Base-by-base conservation (phyloP, 2,329 filamentous ascomycete genomes). In the Nemania serpens region DNA sequence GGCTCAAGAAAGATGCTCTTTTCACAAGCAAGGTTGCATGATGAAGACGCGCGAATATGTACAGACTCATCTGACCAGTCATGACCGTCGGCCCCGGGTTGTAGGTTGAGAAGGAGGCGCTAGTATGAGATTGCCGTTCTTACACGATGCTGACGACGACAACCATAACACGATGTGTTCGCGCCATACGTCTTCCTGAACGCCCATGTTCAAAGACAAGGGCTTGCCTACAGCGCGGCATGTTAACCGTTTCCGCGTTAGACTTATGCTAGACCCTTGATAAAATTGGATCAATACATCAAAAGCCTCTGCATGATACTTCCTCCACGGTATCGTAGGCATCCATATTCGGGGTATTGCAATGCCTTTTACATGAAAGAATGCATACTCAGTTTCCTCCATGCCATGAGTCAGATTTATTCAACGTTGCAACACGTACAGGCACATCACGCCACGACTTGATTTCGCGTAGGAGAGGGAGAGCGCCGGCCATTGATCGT, bases 261-360 rank as follows among this genome's bases (percentile, higher is more conserved):
- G 58, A 39, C 55, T 57, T 52, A 56, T 61, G 52, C 49, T 36
- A 36, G 42, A 59, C 50, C 66, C 66, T 64, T 63, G 63, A 56
- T 54, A 64, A 62, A 65, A 65, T 67, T 60, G 62, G 60, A 39
- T 63, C 55, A 58, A 63, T 55, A 58, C 34, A 58, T 50, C 47
- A 41, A 55, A 46, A 58, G 37, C 36, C 33, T 42, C 33, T 60
- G 58, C 65, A 59, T 36, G 55, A 51, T 41, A 48, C 52, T 47
- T 58, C 54, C 54, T 59, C 39, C 59, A 65, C 55, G 58, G 58
- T 51, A 25, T 50, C 48, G 51, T 20, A 25, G 53, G 18, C 13
- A 29, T 46, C 51, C 20, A 37, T 55, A 22, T 45, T 56, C 52
- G 45, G 52, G 29, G 29, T 36, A 45, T 51, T 29, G 25, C 45